Evolutionary conservation across 768 basidiomycete genomes (phyloP).

Genomic region (Mycena alexandri): DNA sequence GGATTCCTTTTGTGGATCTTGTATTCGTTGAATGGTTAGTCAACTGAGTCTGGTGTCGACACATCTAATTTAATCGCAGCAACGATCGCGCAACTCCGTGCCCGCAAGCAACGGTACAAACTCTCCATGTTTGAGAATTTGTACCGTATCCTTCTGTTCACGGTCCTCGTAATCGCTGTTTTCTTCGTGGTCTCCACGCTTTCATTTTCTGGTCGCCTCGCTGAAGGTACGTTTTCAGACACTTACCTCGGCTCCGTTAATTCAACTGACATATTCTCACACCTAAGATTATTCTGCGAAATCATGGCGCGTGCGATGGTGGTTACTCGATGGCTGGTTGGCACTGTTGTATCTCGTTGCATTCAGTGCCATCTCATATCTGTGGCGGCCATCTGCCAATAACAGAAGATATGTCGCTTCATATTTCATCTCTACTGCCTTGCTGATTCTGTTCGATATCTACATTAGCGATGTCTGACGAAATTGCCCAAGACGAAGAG

Average conservation of each 20-base stretch:
- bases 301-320: conserved; percentile 93
- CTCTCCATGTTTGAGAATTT: conserved; percentile 89
- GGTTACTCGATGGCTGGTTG: conserved; percentile 96
- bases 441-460: conserved; percentile 50
- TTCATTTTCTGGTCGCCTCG: conserved; percentile 90
- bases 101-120: conserved; percentile 90
- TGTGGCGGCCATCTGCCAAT: conserved; percentile 94
- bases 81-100: conserved; percentile 88
- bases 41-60: not conserved
- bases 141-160: conserved; percentile 85
- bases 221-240: conserved; percentile 73
- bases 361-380: conserved; percentile 84
- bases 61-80: conserved; percentile 55
- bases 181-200: conserved; percentile 96
- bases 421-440: conserved; percentile 33
- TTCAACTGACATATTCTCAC: conserved; percentile 3
- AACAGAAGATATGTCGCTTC: conserved; percentile 81
- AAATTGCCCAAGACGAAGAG: conserved; percentile 93
- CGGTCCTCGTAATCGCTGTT: conserved; percentile 83
- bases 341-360: conserved; percentile 87
- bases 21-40: conserved; percentile 85
- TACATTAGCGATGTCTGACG: conserved; percentile 95
- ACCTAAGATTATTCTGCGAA: conserved; percentile 88
- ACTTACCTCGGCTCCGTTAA: conserved; percentile 21
- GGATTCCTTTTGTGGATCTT: conserved; percentile 97